Evolutionary conservation across 345 rosid species (phyloP), one percentile per base, ranked within the genome.

Genomic region (Eucalyptus leucophloia): DNA sequence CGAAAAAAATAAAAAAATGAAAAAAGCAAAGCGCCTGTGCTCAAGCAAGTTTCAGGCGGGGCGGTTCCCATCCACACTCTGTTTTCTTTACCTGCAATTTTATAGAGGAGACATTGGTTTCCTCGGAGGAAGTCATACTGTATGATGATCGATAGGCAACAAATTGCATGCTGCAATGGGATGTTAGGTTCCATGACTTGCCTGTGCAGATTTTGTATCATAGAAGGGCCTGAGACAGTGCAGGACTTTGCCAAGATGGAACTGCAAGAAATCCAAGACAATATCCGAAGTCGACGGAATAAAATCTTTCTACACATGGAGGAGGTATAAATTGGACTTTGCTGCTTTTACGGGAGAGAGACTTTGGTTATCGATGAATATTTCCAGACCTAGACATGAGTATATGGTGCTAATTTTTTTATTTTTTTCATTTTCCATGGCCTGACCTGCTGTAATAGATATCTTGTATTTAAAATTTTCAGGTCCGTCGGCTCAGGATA

Each of bases 301-400:
- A 98, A 98, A 91, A 98, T 98, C 91, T 97, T 98, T 92, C 93
- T 97, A 93, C 99, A 95, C 89, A 98, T 98, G 99, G 99, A 98
- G 91, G 99, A 98, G 97, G 99, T 86, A 53, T 53, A 86, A 86
- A 2, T 23, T 47, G 47, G 85, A 77, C 16, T 21, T 1, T 77
- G 30, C 16, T 40, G 47, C 47, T 77, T 77, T 77, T 24, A 40
- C 40, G 47, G 85, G 85, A 42, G 82, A 54, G 51, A 87, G 26
- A 17, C 88, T 86, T 12, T 34, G 47, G n/a, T 50, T 30, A 53
- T 32, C 13, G 85, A 40, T 77, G 15, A 40, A 86, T n/a, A 86
- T 40, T 50, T 86, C 87, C 42, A 26, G 47, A 37, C 85, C 21
- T 86, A n/a, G 37, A 49, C 8, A 56, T 58, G 14, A 15, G 47